Conservation (phyloP, 805 yeast genomes). For the Lipomyces mesembrius region DNA sequence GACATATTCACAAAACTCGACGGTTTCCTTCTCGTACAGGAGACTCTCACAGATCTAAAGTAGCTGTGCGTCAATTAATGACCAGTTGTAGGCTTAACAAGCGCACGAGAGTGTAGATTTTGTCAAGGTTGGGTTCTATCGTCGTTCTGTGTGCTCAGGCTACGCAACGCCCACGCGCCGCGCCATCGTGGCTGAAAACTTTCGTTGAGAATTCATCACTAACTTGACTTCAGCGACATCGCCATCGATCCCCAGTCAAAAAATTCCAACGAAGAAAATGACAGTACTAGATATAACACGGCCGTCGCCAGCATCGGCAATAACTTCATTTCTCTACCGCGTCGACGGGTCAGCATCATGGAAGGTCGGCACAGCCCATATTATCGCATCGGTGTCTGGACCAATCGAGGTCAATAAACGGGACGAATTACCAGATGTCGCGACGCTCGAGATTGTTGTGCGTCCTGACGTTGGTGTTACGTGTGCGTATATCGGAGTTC, state of each 20-base stretch:
- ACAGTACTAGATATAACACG: neutral
- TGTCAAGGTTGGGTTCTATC: neutral
- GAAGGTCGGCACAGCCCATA: slow-evolving; percentile 40
- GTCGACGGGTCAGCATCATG: slow-evolving; percentile 36
- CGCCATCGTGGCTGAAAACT: neutral
- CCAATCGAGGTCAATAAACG: slow-evolving; percentile 84
- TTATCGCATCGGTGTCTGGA: slow-evolving; percentile 81
- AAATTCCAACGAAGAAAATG: neutral
- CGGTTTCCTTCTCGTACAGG: too few species aligned
- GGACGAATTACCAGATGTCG: slow-evolving; percentile 80
- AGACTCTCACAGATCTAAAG: too few species aligned
- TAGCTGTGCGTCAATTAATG: too few species aligned
- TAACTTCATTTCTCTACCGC: slow-evolving; percentile 23
- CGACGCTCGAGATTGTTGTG: slow-evolving; percentile 76
- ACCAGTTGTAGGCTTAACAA: too few species aligned
- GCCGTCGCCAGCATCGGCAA: neutral
- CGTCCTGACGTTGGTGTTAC: slow-evolving; percentile 80
- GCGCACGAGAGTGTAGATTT: too few species aligned
- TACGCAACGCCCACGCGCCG: neutral
- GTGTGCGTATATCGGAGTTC: slow-evolving; percentile 40
- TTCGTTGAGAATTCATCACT: neutral
- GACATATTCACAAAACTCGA: neutral
- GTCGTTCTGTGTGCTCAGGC: too few species aligned
- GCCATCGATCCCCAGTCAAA: neutral
- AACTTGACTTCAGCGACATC: neutral